Base-by-base conservation (phyloP, 2,329 filamentous ascomycete genomes). In the Ophiocordyceps sinensis region DNA sequence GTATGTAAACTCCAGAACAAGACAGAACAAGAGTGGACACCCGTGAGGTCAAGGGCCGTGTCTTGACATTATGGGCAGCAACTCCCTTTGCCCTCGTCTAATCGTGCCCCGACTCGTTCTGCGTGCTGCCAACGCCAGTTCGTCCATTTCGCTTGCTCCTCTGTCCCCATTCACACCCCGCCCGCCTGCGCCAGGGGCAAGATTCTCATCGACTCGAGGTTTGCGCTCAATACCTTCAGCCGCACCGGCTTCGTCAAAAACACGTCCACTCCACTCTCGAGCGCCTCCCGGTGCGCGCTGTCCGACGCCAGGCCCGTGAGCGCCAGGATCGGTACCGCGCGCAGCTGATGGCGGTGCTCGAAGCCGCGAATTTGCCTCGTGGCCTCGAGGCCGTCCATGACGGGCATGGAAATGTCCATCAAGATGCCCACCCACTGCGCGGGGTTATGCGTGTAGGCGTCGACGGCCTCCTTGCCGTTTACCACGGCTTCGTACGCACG, bases 371-470 rank as follows among this genome's bases (percentile, higher is more conserved):
- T 71, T 15, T 55, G 55, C 3, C 62, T 57, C 2, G 68, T 71
- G 0, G 65, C 62, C 11, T 64, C 64, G 8, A 70, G 59, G 0
- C 67, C 67, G 44, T 74, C 64, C 46, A 75, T 65, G 4, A 72
- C 53, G 0, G 71, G 71, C 71, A 75, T 75, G 44, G 62, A 70
- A 4, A 73, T 65, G 46, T 75, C 71, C 43, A 59, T 62, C 2
- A 62, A 44, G 4, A 60, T 46, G 41, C 48, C 49, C n/a, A 38
- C 38, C n/a, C 49, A 56, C 2, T 43, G 19, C 0, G 34, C 41
- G 1, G 49, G 46, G 8, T 38, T 26, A 7, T 44, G 19, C 8
- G 29, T 42, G 15, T 53, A 57, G 8, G 44, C 43, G 12, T 55
- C 47, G 17, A 55, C 38, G 0, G 55, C 55, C 36, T 59, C 48